Percentiles rank a stretch among this genome's conserved stretches.
These are phyloP conservation scores for Phaeolepiota aurea DNA, from an alignment of 768 basidiomycete genomes.

Conservation along the genomic window DNA sequence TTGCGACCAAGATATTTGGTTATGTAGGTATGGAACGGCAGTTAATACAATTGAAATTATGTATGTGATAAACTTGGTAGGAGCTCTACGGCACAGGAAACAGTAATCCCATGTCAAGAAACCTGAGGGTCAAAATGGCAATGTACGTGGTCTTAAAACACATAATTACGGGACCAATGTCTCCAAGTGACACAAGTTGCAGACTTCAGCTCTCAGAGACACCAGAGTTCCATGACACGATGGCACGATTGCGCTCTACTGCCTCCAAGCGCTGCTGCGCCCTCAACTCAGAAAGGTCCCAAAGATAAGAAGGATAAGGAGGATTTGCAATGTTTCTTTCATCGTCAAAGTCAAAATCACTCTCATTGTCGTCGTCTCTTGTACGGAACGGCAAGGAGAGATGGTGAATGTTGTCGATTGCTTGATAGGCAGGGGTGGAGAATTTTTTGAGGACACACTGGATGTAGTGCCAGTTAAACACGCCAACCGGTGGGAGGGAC, in stretches of 20 bases:
- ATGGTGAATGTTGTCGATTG: slow-evolving; percentile 8
- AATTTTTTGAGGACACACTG: slow-evolving; percentile 13
- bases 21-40: no score
- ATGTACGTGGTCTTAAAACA: background rate
- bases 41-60: background rate
- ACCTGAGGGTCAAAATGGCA: no score
- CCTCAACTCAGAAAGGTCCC: slow-evolving; percentile 11
- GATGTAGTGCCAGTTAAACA: slow-evolving; percentile 4
- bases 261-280: slow-evolving; percentile 8
- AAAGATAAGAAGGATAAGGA: slow-evolving; percentile 14
- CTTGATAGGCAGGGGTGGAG: slow-evolving; percentile 7
- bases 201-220: background rate
- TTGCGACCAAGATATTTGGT: no score
- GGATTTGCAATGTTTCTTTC: slow-evolving; percentile 11
- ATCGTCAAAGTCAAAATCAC: slow-evolving; percentile 12
- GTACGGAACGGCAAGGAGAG: slow-evolving; percentile 9
- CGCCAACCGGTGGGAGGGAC: slow-evolving; percentile 8
- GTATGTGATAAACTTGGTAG: background rate
- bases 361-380: slow-evolving; percentile 8
- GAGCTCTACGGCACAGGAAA: no score
- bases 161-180: background rate
- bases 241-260: slow-evolving; percentile 6
- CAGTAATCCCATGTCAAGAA: no score
- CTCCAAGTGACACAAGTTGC: background rate
- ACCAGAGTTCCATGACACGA: background rate